A percentile compares a stretch with the other conserved stretches of the same genome.
Evolutionary conservation across 768 basidiomycete genomes (phyloP).

Genomic region (Xerocomellus chrysenteron): DNA sequence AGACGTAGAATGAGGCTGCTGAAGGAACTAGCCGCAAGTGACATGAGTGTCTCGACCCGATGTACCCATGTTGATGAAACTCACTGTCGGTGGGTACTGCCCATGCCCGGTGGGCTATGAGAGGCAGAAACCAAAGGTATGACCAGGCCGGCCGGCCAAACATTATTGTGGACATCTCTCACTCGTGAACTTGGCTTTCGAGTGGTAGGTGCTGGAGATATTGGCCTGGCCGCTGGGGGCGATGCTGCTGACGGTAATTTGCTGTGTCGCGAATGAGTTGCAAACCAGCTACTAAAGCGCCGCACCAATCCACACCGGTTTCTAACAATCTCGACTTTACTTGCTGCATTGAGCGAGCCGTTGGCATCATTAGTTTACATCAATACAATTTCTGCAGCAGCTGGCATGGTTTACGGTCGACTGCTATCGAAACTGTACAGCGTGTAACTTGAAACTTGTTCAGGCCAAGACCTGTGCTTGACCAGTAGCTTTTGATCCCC

Average conservation of each 20-base stretch:
- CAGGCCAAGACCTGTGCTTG: no score
- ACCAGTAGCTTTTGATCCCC: background rate
- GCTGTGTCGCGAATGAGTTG: background rate
- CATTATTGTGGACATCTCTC: slow-evolving; percentile 3
- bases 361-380: no score
- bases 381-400: no score
- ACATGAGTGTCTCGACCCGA: background rate
- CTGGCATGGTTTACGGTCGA: no score
- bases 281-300: background rate
- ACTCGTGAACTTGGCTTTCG: background rate
- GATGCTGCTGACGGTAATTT: background rate
- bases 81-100: slow-evolving; percentile 44
- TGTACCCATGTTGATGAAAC: background rate
- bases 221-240: background rate
- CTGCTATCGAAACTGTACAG: no score
- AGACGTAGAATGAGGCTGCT: slow-evolving; percentile 83
- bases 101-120: slow-evolving; percentile 5
- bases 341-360: no score
- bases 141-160: slow-evolving; percentile 11
- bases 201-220: background rate
- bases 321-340: no score
- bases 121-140: slow-evolving; percentile 15
- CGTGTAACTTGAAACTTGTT: no score
- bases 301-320: no score
- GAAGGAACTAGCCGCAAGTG: slow-evolving; percentile 54